Evolutionary conservation across 768 basidiomycete species (phyloP), one percentile per base, ranked within the genome.

Genomic region (Steccherinum ochraceum): DNA sequence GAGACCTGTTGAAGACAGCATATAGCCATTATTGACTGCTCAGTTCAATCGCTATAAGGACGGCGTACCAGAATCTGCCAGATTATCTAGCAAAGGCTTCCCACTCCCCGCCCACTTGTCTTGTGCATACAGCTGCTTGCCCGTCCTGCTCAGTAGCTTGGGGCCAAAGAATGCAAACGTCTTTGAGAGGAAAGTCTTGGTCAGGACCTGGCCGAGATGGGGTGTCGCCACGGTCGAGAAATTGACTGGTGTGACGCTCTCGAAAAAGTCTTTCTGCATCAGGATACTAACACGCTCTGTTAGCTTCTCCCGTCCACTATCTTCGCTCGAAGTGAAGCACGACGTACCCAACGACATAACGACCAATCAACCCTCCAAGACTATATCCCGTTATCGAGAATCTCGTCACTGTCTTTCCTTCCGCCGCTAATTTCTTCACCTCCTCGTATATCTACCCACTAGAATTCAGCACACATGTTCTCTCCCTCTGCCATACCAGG

Each of bases 141-240:
- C 92, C 0, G 91, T 90, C 49, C 91, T 72, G 4, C 86, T 86
- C 24, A 93, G 69, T 12, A 92, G 67, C 49, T 71, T 79, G 0
- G 87, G 80, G 0, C 87, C 92, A 10, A 94, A 60, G 18, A 64
- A 70, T 1, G 74, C 71, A 11, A 73, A 60, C 0, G 89, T 44
- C 1, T 69, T 67, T 1, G 84, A 86, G 40, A 83, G 61, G 26
- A 84, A 66, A 2, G 82, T 80, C 23, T 76, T 73, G 54, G 84
- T 84, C 59, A 72, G 70, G 3, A 81, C 81, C 5, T 91, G 74
- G 12, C 92, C 92, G 39, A 92, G 72, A 54, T 90, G 85, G 1
- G 92, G 92, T 0, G 91, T 89, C 1, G 91, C 88, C 46, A 93
- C 68, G 0, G 91, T 89, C 49, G 80, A 80, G 65, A 93, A 94